phyloP scores from a whole-genome alignment of 768 basidiomycete species.

The Tulasnella sp. region DNA sequence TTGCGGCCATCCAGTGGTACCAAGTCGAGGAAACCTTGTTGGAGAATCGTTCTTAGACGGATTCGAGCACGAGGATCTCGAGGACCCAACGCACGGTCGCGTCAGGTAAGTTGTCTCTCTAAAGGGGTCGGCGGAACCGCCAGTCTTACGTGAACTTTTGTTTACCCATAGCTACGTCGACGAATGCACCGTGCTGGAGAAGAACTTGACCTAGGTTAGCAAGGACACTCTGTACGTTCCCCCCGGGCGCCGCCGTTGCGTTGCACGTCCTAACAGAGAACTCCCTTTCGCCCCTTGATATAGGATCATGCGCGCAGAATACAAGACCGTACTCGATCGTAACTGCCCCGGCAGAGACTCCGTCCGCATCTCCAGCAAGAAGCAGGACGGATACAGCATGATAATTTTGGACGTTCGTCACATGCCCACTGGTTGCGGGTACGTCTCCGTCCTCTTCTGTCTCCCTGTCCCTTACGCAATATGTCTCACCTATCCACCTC shows the following conservation, averaged over 20 bases:
- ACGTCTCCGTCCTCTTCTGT: neutral
- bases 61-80: neutral
- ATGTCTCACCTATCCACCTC: too few relatives aligned
- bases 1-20: neutral
- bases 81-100: constrained; percentile 16
- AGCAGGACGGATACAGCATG: constrained; percentile 50
- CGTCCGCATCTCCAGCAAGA: constrained; percentile 52
- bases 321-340: constrained; percentile 44
- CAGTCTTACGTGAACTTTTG: neutral
- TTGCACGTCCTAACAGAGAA: neutral
- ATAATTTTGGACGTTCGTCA: constrained; percentile 52
- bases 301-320: constrained; percentile 54
- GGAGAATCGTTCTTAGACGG: neutral
- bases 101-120: neutral
- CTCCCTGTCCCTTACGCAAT: neutral
- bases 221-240: constrained; percentile 34
- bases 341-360: constrained; percentile 57
- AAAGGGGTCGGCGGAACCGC: too few relatives aligned
- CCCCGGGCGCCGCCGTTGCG: neutral
- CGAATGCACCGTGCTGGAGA: constrained; percentile 45
- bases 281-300: too few relatives aligned
- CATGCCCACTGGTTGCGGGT: constrained; percentile 49
- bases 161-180: constrained; percentile 44
- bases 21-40: neutral
- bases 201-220: constrained; percentile 56